A percentile compares a stretch with the other conserved stretches of the same genome.
Evolutionary conservation across 805 yeast genomes (phyloP).

Genomic region (Metschnikowia gruessii): DNA sequence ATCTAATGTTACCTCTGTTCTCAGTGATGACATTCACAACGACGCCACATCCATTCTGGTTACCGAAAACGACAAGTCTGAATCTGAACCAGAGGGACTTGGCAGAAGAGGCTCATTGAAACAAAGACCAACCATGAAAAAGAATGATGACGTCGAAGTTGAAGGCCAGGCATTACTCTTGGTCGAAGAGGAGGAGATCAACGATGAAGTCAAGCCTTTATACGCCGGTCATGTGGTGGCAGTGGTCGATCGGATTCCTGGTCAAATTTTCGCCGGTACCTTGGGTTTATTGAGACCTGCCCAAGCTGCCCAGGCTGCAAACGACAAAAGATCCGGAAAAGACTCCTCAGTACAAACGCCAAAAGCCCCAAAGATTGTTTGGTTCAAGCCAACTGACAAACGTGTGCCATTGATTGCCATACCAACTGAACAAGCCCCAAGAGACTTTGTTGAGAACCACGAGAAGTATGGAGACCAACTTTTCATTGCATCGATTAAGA

Average conservation of each 20-base stretch:
- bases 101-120: slow-evolving; percentile 84
- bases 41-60: slow-evolving; percentile 66
- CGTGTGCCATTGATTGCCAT: slow-evolving; percentile 97
- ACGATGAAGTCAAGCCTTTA: slow-evolving; percentile 87
- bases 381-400: slow-evolving; percentile 99
- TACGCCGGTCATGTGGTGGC: slow-evolving; percentile 99
- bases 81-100: slow-evolving; percentile 35
- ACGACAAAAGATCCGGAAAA: slow-evolving; percentile 46
- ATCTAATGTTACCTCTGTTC: slow-evolving; percentile 33
- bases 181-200: slow-evolving; percentile 93
- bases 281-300: slow-evolving; percentile 93
- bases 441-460: slow-evolving; percentile 90
- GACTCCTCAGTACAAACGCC: slow-evolving; percentile 46
- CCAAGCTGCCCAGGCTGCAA: slow-evolving; percentile 83
- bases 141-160: slow-evolving; percentile 97
- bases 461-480: slow-evolving; percentile 75
- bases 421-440: slow-evolving; percentile 97
- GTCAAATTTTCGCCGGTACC: slow-evolving; percentile 93
- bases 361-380: slow-evolving; percentile 85
- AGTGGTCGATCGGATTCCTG: slow-evolving; percentile 94
- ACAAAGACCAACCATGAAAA: slow-evolving; percentile 95
- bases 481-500: slow-evolving; percentile 91
- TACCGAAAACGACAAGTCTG: slow-evolving; percentile 31
- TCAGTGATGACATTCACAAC: slow-evolving; percentile 70
- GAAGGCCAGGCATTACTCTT: slow-evolving; percentile 92